Base-by-base conservation (phyloP, 106 monocot species). In the Dendrobium nobile region DNA sequence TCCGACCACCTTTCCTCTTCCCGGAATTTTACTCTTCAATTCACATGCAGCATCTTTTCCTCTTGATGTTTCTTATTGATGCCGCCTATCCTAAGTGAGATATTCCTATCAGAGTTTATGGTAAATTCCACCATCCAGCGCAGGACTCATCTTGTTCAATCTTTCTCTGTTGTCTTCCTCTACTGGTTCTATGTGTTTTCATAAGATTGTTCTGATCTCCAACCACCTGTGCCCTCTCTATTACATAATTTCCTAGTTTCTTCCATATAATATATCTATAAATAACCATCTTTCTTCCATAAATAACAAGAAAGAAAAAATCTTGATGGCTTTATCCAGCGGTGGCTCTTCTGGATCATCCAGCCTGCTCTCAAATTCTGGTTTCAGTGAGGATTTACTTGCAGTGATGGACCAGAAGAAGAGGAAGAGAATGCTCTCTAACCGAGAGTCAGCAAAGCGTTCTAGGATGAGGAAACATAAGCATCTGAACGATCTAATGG, bases 181-280 rank as follows among this genome's bases (percentile, higher is more conserved):
- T 88, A 91, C 86, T 91, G 91, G 91, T 88, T 91, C 86, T 91
- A 91, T 80, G 91, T 91, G 17, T 91, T 91, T 47, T 91, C 91
- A 79, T 83, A 68, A 86, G 37, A 54, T 75, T 47, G 27, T 65
- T 80, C 24, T 54, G 27, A 43, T 73, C 28, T 45, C 64, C 77
- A 67, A 72, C n/a, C 42, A 47, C 42, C 70, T 33, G 13, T 47
- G 44, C 58, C 41, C 73, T 26, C 58, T 10, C 40, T 73, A 27
- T n/a, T 82, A 58, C 3, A 33, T 37, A 16, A 70, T 70, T 70
- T 37, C 37, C 70, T 70, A 70, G 33, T 70, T 70, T 37, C 20
- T 3, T 42, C 43, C 41, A 74, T 4, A 74, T 13, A 37, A 37
- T 37, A 37, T 37, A 37, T 72, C 8, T 72, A 74, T 74, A 41